phyloP scores from a whole-genome alignment of 2,329 filamentous ascomycete genomes.

The Saccharata proteae region DNA sequence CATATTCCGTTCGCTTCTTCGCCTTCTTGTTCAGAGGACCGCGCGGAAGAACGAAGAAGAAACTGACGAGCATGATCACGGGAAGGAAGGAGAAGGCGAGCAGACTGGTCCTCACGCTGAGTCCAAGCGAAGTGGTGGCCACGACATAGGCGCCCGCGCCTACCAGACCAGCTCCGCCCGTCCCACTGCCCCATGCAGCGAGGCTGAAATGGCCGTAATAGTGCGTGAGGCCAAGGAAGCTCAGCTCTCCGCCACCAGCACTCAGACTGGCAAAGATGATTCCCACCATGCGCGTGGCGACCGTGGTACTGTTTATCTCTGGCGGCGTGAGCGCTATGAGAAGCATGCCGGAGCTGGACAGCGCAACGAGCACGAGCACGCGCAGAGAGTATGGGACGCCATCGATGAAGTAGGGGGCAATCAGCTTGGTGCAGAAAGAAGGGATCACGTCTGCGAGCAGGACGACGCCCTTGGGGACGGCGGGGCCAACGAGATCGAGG shows the following conservation, averaged over 20 bases:
- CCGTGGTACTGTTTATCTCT: conserved; percentile 43
- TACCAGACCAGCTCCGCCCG: conserved; percentile 74
- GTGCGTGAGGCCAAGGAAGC: conserved; percentile 82
- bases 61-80: conserved; percentile 69
- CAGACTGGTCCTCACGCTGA: conserved; percentile 63
- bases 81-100: conserved; percentile 71
- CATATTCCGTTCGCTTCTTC: conserved; percentile 38
- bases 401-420: conserved; percentile 91
- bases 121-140: conserved; percentile 66
- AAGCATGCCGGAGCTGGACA: conserved; percentile 80
- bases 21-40: conserved; percentile 46
- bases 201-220: conserved; percentile 83
- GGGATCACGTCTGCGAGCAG: conserved; percentile 88
- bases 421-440: conserved; percentile 75
- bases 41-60: conserved; percentile 68
- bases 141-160: conserved; percentile 82
- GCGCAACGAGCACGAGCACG: conserved; percentile 57
- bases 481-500: conserved; percentile 81
- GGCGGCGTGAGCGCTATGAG: conserved; percentile 70
- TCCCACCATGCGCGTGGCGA: conserved; percentile 66
- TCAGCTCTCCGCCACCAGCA: conserved; percentile 78
- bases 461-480: conserved; percentile 80
- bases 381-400: conserved; percentile 67
- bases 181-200: conserved; percentile 85
- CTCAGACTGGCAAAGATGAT: conserved; percentile 76